Percentiles rank a stretch among this genome's conserved stretches.
phyloP scores from a whole-genome alignment of 2,329 filamentous ascomycete species.

The Teratosphaeria epicoccoides region DNA sequence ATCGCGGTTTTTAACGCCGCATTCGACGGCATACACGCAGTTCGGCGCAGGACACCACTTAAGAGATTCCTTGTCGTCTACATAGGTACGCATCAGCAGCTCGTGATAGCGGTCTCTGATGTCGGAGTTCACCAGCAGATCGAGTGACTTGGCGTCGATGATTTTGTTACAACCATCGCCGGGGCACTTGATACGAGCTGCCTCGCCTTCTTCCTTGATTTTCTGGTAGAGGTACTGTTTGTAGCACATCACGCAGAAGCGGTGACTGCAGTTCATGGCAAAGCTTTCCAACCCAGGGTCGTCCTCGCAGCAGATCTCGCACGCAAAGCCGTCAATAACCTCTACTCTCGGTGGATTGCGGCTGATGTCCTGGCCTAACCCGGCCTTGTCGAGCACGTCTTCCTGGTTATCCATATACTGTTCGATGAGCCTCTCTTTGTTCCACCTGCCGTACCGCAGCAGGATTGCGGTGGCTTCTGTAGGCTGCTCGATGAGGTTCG shows the following conservation, averaged over 20 bases:
- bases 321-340: slow-evolving; percentile 64
- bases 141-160: slow-evolving; percentile 79
- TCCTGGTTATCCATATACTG: slow-evolving; percentile 87
- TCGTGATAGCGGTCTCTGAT: slow-evolving; percentile 61
- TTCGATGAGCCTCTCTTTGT: slow-evolving; percentile 89
- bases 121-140: slow-evolving; percentile 56
- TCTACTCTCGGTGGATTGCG: slow-evolving; percentile 55
- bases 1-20: slow-evolving; percentile 76
- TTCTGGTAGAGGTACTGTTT: slow-evolving; percentile 84
- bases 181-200: slow-evolving; percentile 87
- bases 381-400: slow-evolving; percentile 71
- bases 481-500: slow-evolving; percentile 78
- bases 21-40: slow-evolving; percentile 87
- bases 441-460: slow-evolving; percentile 83
- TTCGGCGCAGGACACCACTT: slow-evolving; percentile 99
- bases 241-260: slow-evolving; percentile 90
- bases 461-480: slow-evolving; percentile 87
- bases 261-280: slow-evolving; percentile 87
- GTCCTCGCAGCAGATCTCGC: slow-evolving; percentile 95
- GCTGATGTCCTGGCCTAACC: slow-evolving; percentile 57
- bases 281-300: slow-evolving; percentile 67
- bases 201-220: slow-evolving; percentile 90
- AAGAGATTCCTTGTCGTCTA: slow-evolving; percentile 89
- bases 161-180: slow-evolving; percentile 78
- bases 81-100: slow-evolving; percentile 84